phyloP scores from a whole-genome alignment of 2,329 filamentous ascomycete genomes.

The Hymenoscyphus fructigenus region DNA sequence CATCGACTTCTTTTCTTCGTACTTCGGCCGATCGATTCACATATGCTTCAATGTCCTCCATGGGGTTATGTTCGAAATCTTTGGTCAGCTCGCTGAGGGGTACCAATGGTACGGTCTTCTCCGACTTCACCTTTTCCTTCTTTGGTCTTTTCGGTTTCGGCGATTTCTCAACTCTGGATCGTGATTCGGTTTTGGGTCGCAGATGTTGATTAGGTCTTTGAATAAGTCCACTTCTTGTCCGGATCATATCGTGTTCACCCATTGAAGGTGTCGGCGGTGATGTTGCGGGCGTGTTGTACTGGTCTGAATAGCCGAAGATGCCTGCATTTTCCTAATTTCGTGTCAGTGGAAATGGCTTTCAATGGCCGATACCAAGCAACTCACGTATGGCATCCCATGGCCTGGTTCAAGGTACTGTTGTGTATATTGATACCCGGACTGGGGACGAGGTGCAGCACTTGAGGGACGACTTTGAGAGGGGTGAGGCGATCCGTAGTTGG shows the following conservation, averaged over 20 bases:
- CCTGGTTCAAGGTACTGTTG: slow-evolving; percentile 32
- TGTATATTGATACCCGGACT: slow-evolving; percentile 29
- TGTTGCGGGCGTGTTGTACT: slow-evolving; percentile 52
- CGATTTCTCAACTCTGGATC: slow-evolving; percentile 26
- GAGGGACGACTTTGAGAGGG: slow-evolving; percentile 8
- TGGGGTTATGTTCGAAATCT: slow-evolving; percentile 57
- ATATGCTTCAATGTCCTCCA: slow-evolving; percentile 78
- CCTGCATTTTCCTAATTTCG: slow-evolving; percentile 26
- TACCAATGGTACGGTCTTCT: slow-evolving; percentile 54
- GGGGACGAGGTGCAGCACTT: slow-evolving; percentile 9
- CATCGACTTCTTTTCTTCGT: slow-evolving; percentile 66
- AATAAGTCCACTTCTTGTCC: slow-evolving; percentile 33
- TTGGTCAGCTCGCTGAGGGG: slow-evolving; percentile 72
- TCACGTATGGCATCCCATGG: slow-evolving; percentile 33
- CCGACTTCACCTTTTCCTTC: slow-evolving; percentile 42
- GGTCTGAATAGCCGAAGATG: slow-evolving; percentile 34
- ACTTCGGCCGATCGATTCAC: slow-evolving; percentile 69
- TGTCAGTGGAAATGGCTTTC: slow-evolving; percentile 19
- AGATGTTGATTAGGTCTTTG: slow-evolving; percentile 28
- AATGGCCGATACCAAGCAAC: neutral
- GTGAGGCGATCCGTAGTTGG: slow-evolving; percentile 32
- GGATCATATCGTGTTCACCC: slow-evolving; percentile 26
- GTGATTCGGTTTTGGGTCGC: slow-evolving; percentile 31
- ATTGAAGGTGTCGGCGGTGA: slow-evolving; percentile 50
- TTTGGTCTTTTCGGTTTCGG: slow-evolving; percentile 39